Evolutionary conservation across 768 basidiomycete species (phyloP).

Genomic region (Saitozyma sp.): DNA sequence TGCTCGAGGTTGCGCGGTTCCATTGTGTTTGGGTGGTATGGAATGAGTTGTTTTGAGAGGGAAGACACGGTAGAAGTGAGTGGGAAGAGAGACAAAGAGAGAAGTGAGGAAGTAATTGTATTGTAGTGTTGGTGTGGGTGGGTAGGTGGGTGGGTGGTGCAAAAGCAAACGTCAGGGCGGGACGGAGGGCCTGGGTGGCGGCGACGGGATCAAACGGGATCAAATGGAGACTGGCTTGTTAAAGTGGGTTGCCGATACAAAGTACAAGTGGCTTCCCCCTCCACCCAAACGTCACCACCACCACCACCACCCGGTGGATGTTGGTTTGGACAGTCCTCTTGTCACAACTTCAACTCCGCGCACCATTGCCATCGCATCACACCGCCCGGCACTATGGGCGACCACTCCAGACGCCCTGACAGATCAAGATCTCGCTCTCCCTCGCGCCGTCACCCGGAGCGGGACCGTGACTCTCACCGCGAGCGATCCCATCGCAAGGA

Average conservation of each 20-base stretch:
- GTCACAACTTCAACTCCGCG: no score
- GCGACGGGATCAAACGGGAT: background rate
- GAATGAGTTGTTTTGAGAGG: slow-evolving; percentile 3
- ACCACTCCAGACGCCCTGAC: background rate
- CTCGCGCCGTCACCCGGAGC: slow-evolving; percentile 7
- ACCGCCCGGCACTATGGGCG: no score
- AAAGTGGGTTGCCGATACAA: no score
- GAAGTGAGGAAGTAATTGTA: background rate
- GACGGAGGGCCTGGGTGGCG: no score
- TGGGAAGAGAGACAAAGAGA: background rate
- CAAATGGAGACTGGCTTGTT: no score
- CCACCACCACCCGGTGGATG: no score
- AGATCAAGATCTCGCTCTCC: slow-evolving; percentile 1
- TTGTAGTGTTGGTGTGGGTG: background rate
- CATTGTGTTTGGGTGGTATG: slow-evolving; percentile 31
- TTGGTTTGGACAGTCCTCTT: no score
- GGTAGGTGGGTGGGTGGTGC: no score
- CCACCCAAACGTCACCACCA: background rate
- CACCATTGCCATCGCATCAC: no score
- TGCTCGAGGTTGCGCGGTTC: slow-evolving; percentile 49
- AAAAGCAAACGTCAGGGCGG: background rate
- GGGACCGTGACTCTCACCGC: background rate
- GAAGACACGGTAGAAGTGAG: no score
- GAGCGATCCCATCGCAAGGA: no score
- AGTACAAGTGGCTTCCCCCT: background rate